A percentile compares a stretch with the other conserved stretches of the same genome.
Evolutionary conservation across 805 yeast species (phyloP).

Genomic region (Candida boidinii): DNA sequence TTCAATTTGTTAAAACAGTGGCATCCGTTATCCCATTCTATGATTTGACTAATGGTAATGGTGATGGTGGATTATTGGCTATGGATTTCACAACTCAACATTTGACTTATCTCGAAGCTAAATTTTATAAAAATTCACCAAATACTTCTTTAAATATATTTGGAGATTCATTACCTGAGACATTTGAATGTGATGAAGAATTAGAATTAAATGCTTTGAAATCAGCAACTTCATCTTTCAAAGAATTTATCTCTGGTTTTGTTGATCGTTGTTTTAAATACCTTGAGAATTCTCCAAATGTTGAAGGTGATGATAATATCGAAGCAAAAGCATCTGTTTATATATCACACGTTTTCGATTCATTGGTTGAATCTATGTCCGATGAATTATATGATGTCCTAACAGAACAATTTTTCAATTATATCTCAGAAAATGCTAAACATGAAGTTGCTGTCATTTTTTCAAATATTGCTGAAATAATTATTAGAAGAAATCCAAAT

Average conservation of each 20-base stretch:
- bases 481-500: conserved; percentile 57
- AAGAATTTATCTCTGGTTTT: conserved; percentile 46
- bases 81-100: conserved; percentile 60
- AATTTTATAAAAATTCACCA: conserved; percentile 25
- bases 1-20: conserved; percentile 61
- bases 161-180: conserved; percentile 13
- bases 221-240: conserved; percentile 69
- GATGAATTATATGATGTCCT: conserved; percentile 42
- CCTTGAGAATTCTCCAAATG: conserved; percentile 62
- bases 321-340: conserved; percentile 38
- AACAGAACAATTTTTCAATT: conserved; percentile 41
- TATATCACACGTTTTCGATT: conserved; percentile 30
- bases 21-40: conserved; percentile 66
- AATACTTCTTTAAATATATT: conserved; percentile 10
- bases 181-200: conserved; percentile 33
- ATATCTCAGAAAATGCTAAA: conserved; percentile 49
- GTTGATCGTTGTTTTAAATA: conserved; percentile 52
- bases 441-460: conserved; percentile 57
- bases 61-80: conserved; percentile 30
- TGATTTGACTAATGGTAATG: conserved; percentile 41
- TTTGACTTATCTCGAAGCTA: conserved; percentile 41
- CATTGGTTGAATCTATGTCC: conserved; percentile 51
- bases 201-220: conserved; percentile 47
- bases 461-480: conserved; percentile 64
- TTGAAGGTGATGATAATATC: conserved; percentile 38